These are phyloP conservation scores for Friedmanniomyces simplex DNA, from an alignment of 495 filamentous ascomycete genomes.

Conservation along the genomic window DNA sequence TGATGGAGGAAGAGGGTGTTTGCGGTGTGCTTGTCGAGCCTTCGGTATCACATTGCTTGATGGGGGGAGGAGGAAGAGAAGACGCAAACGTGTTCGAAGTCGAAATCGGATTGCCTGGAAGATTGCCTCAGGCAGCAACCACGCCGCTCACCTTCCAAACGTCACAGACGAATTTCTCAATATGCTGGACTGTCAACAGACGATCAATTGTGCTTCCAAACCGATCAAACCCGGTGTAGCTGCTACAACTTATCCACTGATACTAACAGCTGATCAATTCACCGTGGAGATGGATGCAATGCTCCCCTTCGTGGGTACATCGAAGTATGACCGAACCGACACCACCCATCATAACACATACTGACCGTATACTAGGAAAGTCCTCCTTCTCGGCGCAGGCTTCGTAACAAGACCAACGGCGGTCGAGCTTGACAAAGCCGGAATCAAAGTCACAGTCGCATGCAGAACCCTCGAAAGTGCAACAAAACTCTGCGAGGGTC, in stretches of 20 bases:
- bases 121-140: too few species aligned
- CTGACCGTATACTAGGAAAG: slow-evolving; percentile 13
- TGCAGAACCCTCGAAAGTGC: slow-evolving; percentile 76
- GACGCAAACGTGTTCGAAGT: neutral
- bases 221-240: too few species aligned
- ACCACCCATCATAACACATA: neutral
- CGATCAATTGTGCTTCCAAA: too few species aligned
- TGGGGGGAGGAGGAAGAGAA: neutral
- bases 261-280: neutral
- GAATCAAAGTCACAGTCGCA: slow-evolving; percentile 36
- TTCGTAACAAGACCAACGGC: slow-evolving; percentile 23
- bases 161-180: too few species aligned
- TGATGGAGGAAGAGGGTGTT: neutral
- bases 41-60: neutral
- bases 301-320: slow-evolving; percentile 5
- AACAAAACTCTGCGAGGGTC: slow-evolving; percentile 58
- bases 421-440: slow-evolving; percentile 18
- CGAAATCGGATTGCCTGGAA: too few species aligned
- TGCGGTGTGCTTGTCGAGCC: neutral
- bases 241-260: too few species aligned
- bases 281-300: slow-evolving; percentile 6
- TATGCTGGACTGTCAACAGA: too few species aligned
- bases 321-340: neutral
- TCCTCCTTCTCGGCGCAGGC: slow-evolving; percentile 24
- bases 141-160: too few species aligned